Percentiles rank a stretch among this genome's conserved stretches.
phyloP scores from a whole-genome alignment of 306 rosid genomes.

The Vigna hirtella region DNA sequence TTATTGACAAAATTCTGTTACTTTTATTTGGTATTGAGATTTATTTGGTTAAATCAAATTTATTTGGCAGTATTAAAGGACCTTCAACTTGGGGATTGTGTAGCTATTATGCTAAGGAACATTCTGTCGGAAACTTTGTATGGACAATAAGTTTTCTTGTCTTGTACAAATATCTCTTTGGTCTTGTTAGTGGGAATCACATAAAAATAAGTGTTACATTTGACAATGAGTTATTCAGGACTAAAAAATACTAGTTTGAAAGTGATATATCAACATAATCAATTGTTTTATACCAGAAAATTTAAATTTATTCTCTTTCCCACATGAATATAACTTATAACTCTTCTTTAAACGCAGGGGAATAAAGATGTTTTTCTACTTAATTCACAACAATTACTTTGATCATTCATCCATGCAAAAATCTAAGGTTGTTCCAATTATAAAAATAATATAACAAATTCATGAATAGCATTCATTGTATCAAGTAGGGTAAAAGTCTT shows the following conservation, averaged over 20 bases:
- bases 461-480: not conserved
- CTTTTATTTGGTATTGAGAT: not conserved
- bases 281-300: too few species aligned
- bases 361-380: too few species aligned
- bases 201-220: not conserved
- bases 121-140: conserved; percentile 40
- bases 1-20: not conserved
- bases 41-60: conserved; percentile 10
- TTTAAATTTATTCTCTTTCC: too few species aligned
- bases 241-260: not conserved
- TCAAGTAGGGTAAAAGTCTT: not conserved
- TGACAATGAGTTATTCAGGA: not conserved
- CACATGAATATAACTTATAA: too few species aligned
- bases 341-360: too few species aligned
- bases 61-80: not conserved
- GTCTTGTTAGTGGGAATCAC: not conserved
- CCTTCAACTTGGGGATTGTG: conserved; percentile 24
- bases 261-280: not conserved
- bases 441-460: not conserved
- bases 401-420: too few species aligned
- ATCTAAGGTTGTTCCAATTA: not conserved
- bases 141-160: conserved; percentile 42
- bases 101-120: conserved; percentile 34
- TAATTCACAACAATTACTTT: too few species aligned
- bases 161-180: conserved; percentile 26